phyloP scores from a whole-genome alignment of 257 asterid species.

The Petrea volubilis region DNA sequence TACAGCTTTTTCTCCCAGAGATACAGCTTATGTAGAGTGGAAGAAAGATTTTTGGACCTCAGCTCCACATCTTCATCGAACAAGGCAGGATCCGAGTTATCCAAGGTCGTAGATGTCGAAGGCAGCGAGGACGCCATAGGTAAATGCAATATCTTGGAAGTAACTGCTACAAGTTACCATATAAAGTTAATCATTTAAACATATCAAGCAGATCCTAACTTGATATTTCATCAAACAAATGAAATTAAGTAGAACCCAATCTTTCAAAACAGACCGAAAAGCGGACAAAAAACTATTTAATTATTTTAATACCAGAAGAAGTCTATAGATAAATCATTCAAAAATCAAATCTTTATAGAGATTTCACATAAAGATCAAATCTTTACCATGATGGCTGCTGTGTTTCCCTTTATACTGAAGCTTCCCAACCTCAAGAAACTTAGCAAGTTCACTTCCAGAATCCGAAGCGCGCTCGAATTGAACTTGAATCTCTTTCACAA shows the following conservation, averaged over 20 bases:
- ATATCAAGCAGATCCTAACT: neutral
- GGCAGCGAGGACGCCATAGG: slow-evolving; percentile 42
- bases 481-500: slow-evolving; percentile 54
- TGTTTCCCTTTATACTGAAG: slow-evolving; percentile 58
- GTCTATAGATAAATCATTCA: neutral
- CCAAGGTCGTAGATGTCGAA: slow-evolving; percentile 44
- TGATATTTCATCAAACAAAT: neutral
- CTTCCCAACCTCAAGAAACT: slow-evolving; percentile 79
- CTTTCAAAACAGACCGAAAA: neutral
- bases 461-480: slow-evolving; percentile 67
- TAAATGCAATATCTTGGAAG: slow-evolving; percentile 61
- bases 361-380: slow-evolving; percentile 15
- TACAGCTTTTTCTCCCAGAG: slow-evolving; percentile 85
- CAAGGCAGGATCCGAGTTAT: slow-evolving; percentile 36
- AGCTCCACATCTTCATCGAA: slow-evolving; percentile 41
- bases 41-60: slow-evolving; percentile 59
- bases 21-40: slow-evolving; percentile 67
- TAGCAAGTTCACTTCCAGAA: slow-evolving; percentile 57
- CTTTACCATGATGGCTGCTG: slow-evolving; percentile 53
- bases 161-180: slow-evolving; percentile 42
- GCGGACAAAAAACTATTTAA: neutral
- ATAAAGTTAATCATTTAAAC: slow-evolving; percentile 8
- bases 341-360: slow-evolving; percentile 6
- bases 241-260: neutral
- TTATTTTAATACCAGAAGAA: neutral